phyloP scores from a whole-genome alignment of 176 grass and related monocot genomes.

The Guadua angustifolia region DNA sequence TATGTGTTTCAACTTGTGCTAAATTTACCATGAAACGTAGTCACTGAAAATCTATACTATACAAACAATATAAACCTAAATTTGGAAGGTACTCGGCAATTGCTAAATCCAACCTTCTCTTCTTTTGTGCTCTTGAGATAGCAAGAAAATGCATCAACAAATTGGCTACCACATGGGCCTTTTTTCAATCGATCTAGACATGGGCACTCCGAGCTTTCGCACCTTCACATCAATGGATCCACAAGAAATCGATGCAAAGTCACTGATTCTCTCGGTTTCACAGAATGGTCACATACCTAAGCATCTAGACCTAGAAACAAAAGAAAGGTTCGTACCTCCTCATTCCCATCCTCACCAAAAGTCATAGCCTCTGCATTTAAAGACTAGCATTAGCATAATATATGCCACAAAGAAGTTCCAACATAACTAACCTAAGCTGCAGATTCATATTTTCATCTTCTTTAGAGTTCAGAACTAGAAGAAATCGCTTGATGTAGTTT shows the following conservation, averaged over 20 bases:
- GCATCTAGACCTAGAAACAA: slow-evolving; percentile 19
- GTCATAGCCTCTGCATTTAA: slow-evolving; percentile 65
- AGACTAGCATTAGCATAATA: not conserved
- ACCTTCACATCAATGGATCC: slow-evolving; percentile 79
- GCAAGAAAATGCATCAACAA: too few species aligned
- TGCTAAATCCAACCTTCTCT: too few species aligned
- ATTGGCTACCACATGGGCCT: slow-evolving; percentile 78
- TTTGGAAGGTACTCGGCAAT: too few species aligned
- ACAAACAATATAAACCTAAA: too few species aligned
- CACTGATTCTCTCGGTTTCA: not conserved
- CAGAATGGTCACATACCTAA: slow-evolving; percentile 7
- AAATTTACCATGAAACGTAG: not conserved
- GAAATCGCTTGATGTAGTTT: not conserved
- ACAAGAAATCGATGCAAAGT: slow-evolving; percentile 42
- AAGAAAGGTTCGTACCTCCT: slow-evolving; percentile 50
- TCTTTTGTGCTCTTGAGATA: too few species aligned
- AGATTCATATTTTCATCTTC: not conserved
- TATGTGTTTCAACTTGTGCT: not conserved
- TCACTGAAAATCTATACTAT: not conserved
- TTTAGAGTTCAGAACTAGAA: not conserved
- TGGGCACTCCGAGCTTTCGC: slow-evolving; percentile 77
- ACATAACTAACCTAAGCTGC: slow-evolving; percentile 22
- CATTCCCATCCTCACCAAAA: slow-evolving; percentile 52
- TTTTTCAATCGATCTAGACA: slow-evolving; percentile 81
- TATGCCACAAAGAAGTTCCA: not conserved